These are phyloP conservation scores for Penicillium tannophilum DNA, from an alignment of 495 filamentous ascomycete species.

Conservation along the genomic window DNA sequence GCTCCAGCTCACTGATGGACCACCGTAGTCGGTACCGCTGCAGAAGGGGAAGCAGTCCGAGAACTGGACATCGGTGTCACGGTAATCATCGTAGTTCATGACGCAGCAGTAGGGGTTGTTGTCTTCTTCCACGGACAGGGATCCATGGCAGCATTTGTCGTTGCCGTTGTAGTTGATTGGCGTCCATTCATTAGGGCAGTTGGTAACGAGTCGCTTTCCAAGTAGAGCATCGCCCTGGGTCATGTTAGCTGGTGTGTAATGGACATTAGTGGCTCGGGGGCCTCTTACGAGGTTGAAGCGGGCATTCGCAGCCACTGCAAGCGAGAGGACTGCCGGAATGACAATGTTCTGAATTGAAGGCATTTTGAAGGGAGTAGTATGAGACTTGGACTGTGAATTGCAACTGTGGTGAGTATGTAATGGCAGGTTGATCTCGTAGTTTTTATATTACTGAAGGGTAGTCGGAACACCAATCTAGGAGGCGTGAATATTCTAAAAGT, in stretches of 20 bases:
- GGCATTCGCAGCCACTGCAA: constrained; percentile 5
- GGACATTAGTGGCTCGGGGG: background rate
- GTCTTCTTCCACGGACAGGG: background rate
- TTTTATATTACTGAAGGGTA: background rate
- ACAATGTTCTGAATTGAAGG: background rate
- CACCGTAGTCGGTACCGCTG: background rate
- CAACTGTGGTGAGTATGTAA: background rate
- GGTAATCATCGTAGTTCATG: background rate
- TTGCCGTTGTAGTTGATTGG: constrained; percentile 3
- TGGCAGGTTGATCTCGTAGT: background rate
- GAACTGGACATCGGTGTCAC: background rate
- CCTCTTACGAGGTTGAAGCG: background rate
- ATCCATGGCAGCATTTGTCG: constrained; percentile 3
- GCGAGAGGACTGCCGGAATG: background rate
- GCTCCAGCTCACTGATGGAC: background rate
- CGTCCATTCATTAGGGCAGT: constrained; percentile 4
- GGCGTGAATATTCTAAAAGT: background rate
- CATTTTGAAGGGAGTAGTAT: background rate
- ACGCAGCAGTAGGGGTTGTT: constrained; percentile 7
- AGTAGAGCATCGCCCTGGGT: background rate
- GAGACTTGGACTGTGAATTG: background rate
- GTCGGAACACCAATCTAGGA: background rate
- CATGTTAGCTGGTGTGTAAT: background rate
- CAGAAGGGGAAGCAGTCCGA: constrained; percentile 11
- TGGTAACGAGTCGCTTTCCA: constrained; percentile 1